phyloP scores from a whole-genome alignment of 225 moss, liverwort and hornwort genomes.

The Pseudisothecium myosuroides region DNA sequence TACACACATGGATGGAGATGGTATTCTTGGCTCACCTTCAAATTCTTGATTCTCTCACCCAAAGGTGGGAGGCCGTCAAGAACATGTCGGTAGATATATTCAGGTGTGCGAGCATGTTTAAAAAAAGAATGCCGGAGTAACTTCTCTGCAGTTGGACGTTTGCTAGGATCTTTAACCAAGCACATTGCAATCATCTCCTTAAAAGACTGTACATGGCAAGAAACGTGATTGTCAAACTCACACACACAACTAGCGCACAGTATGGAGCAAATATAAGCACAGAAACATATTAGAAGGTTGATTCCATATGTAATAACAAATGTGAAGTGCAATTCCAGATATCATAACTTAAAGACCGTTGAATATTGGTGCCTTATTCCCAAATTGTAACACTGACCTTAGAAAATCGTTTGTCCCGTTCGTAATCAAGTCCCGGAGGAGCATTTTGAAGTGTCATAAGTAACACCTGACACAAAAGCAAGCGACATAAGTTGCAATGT shows the following conservation, averaged over 20 bases:
- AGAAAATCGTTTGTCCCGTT: slow-evolving; percentile 78
- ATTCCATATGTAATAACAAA: background rate
- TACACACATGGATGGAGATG: background rate
- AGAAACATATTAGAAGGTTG: background rate
- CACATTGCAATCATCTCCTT: slow-evolving; percentile 99
- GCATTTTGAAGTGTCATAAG: slow-evolving; percentile 99
- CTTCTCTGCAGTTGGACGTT: slow-evolving; percentile 87
- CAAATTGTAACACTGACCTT: slow-evolving; percentile 28
- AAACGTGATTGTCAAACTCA: background rate
- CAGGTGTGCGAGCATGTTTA: slow-evolving; percentile 68
- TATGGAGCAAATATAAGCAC: background rate
- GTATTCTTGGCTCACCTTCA: slow-evolving; percentile 47
- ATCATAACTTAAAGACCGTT: background rate
- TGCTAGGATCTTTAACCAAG: slow-evolving; percentile 83
- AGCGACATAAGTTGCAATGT: background rate
- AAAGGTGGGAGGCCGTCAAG: slow-evolving; percentile 75
- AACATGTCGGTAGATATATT: slow-evolving; percentile 59
- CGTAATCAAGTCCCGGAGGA: slow-evolving; percentile 85
- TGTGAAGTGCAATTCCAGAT: background rate
- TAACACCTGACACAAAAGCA: slow-evolving; percentile 34
- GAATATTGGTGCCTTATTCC: background rate
- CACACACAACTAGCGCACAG: background rate
- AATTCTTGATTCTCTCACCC: slow-evolving; percentile 65
- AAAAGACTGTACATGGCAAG: slow-evolving; percentile 47
- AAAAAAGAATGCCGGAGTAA: slow-evolving; percentile 93